These are phyloP conservation scores for Ogataea corticis DNA, from an alignment of 805 yeast genomes.

Conservation along the genomic window DNA sequence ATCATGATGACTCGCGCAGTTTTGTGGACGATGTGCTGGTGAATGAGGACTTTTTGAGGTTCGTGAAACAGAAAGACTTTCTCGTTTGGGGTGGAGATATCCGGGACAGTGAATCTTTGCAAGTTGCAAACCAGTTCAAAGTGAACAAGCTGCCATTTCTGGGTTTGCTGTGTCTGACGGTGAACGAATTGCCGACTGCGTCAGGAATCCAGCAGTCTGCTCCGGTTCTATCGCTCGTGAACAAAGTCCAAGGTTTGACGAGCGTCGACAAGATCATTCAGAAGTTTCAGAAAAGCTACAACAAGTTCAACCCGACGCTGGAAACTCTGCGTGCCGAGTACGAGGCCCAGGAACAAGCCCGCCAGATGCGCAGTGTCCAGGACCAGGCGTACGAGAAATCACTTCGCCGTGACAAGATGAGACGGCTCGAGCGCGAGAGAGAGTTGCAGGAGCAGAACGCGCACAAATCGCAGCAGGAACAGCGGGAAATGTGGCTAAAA, in stretches of 20 bases:
- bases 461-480: slow-evolving; percentile 20
- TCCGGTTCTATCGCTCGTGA: slow-evolving; percentile 61
- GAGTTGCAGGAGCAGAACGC: slow-evolving; percentile 22
- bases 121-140: slow-evolving; percentile 72
- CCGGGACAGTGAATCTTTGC: slow-evolving; percentile 78
- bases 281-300: slow-evolving; percentile 39
- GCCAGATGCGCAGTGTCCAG: slow-evolving; percentile 66
- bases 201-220: slow-evolving; percentile 52
- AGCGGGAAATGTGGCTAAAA: slow-evolving; percentile 41
- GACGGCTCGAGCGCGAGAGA: slow-evolving; percentile 43
- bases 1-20: slow-evolving; percentile 59
- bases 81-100: slow-evolving; percentile 88
- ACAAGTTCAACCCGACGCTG: slow-evolving; percentile 62
- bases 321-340: slow-evolving; percentile 61
- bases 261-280: slow-evolving; percentile 36
- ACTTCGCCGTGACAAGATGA: slow-evolving; percentile 61
- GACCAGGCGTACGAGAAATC: slow-evolving; percentile 76
- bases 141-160: slow-evolving; percentile 79
- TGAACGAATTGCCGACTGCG: slow-evolving; percentile 53
- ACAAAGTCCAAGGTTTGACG: slow-evolving; percentile 62
- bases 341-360: slow-evolving; percentile 57
- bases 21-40: slow-evolving; percentile 58
- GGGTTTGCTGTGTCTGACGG: slow-evolving; percentile 72
- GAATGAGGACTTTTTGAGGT: slow-evolving; percentile 47
- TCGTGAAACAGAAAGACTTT: slow-evolving; percentile 50